Evolutionary conservation across 768 basidiomycete species (phyloP).

Genomic region (Collybia nuda): DNA sequence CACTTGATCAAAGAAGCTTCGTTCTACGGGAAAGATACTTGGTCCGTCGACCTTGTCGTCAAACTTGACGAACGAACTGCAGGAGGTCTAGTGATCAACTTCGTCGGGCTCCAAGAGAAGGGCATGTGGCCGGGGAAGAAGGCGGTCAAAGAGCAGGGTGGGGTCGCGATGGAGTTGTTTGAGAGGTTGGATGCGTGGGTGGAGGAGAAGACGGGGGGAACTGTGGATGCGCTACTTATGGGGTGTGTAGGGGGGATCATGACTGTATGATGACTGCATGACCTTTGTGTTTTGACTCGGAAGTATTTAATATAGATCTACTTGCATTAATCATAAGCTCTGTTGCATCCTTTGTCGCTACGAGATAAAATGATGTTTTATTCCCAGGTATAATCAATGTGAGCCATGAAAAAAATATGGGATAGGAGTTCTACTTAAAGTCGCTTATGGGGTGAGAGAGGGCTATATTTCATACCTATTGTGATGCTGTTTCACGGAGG

Average conservation of each 20-base stretch:
- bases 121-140: constrained; percentile 83
- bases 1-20: constrained; percentile 94
- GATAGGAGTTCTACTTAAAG: too few relatives aligned
- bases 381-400: too few relatives aligned
- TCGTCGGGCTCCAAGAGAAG: constrained; percentile 79
- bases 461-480: too few relatives aligned
- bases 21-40: constrained; percentile 75
- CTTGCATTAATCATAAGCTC: background rate
- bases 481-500: too few relatives aligned
- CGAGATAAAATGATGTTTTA: background rate
- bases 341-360: too few relatives aligned
- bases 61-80: constrained; percentile 40
- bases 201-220: constrained; percentile 56
- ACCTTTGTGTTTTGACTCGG: too few relatives aligned
- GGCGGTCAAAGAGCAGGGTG: constrained; percentile 45
- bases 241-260: constrained; percentile 70
- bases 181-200: constrained; percentile 76
- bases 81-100: constrained; percentile 59
- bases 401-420: too few relatives aligned
- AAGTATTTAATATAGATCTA: background rate
- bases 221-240: constrained; percentile 66
- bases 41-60: constrained; percentile 72
- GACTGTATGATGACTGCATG: constrained; percentile 25
- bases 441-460: too few relatives aligned
- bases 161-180: constrained; percentile 71